A percentile compares a stretch with the other conserved stretches of the same genome.
Conservation (phyloP, 2,329 filamentous ascomycete species). For the Penicillium psychrosexuale region DNA sequence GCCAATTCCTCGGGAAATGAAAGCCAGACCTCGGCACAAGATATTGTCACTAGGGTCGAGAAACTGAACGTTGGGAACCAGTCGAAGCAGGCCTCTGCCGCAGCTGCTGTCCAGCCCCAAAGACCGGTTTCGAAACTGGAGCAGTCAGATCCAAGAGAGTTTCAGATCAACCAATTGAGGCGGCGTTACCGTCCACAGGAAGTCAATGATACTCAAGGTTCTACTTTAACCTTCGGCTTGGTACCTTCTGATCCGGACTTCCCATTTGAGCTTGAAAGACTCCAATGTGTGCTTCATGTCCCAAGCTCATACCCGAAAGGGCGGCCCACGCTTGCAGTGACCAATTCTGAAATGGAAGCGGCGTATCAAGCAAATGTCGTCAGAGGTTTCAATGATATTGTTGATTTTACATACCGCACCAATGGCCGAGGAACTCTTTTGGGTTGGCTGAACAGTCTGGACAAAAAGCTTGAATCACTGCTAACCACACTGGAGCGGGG, state of each 20-base stretch:
- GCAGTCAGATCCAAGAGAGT: constrained; percentile 65
- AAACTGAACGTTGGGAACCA: constrained; percentile 22
- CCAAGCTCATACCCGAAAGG: constrained; percentile 60
- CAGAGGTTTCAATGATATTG: constrained; percentile 66
- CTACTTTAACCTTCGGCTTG: constrained; percentile 62
- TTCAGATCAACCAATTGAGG: constrained; percentile 70
- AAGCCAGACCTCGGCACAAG: constrained; percentile 6
- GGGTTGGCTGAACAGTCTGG: constrained; percentile 64
- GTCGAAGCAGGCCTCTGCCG: constrained; percentile 41
- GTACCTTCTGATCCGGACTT: constrained; percentile 79
- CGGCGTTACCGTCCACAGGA: constrained; percentile 60
- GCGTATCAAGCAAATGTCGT: constrained; percentile 76
- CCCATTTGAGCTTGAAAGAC: constrained; percentile 67
- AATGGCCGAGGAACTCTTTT: constrained; percentile 55
- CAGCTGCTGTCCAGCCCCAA: constrained; percentile 42
- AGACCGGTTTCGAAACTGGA: constrained; percentile 66
- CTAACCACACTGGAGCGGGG: constrained; percentile 67
- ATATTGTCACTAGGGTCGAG: constrained; percentile 14
- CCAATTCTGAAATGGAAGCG: constrained; percentile 67
- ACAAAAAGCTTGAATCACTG: constrained; percentile 68
- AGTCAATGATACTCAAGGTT: constrained; percentile 48
- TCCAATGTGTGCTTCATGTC: constrained; percentile 66
- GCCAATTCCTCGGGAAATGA: constrained; percentile 9
- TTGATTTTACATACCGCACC: constrained; percentile 50
- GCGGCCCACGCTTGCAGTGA: constrained; percentile 59